Evolutionary conservation across 305 asterid species (phyloP), one percentile per base, ranked within the genome.

Genomic region (Ruellia speciosa): DNA sequence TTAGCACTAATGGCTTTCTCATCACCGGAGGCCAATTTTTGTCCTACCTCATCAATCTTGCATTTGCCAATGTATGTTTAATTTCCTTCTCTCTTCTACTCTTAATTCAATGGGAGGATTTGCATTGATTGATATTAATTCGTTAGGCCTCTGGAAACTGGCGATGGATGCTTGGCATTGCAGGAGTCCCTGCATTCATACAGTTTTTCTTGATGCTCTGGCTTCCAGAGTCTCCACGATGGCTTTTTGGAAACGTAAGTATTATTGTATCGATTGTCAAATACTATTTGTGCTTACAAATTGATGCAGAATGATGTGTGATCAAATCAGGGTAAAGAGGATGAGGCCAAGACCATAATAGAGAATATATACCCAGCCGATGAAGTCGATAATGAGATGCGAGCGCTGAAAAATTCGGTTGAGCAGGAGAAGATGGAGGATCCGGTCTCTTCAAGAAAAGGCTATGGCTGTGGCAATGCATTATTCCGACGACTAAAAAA

Each of bases 141-240:
- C n/a, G n/a, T n/a, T n/a, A 83, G 87, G 63, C 77, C 4, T 76
- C 70, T 9, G 77, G 82, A 16, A 75, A 83, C 0, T 81, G 87
- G 94, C 78, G 87, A 14, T 78, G 89, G 90, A 84, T 84, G 89
- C 87, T 84, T 16, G 94, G 89, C 9, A 81, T 79, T 47, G 88
- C 88, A 2, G 81, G 81, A 18, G 14, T 79, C 60, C 94, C 87
- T 0, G 77, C 94, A 1, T 2, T 77, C 6, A 46, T 82, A 51
- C 88, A 85, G 64, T 77, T 85, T 51, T 0, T 76, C 31, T 14
- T 85, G 63, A 85, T 82, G 94, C 14, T 80, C 19, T 76, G 72
- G 15, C 90, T 85, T 53, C 90, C 94, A 0, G 90, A 85, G 70
- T 85, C 90, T 49, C 94, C 90, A 6, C 66, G 88, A 71, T 85